Conservation (phyloP, 495 filamentous ascomycete genomes). For the Penicillium bialowiezense region DNA sequence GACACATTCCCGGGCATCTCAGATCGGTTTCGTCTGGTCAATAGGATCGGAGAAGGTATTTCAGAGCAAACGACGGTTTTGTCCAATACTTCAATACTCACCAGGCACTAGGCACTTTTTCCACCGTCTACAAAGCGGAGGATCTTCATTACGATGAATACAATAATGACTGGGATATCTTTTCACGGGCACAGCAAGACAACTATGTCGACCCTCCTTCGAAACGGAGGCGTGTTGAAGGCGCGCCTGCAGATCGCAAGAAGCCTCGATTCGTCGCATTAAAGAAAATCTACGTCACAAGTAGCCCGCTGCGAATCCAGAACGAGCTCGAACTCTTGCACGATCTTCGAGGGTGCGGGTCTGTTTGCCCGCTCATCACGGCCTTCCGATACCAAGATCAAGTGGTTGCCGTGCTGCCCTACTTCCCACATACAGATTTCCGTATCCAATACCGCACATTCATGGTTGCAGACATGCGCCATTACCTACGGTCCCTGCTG, state of each 20-base stretch:
- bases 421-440: conserved; percentile 94
- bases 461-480: conserved; percentile 74
- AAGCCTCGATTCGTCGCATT: conserved; percentile 82
- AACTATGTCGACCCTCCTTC: conserved; percentile 59
- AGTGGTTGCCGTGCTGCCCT: conserved; percentile 90
- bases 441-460: conserved; percentile 91
- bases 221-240: conserved; percentile 42
- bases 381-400: conserved; percentile 93
- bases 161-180: conserved; percentile 81
- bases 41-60: conserved; percentile 96
- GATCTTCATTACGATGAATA: conserved; percentile 85
- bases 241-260: conserved; percentile 30
- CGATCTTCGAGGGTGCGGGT: conserved; percentile 74
- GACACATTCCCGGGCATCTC: conserved; percentile 79
- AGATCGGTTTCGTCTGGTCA: conserved; percentile 81
- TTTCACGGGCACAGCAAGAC: conserved; percentile 56
- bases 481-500: conserved; percentile 89
- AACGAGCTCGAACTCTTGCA: conserved; percentile 98
- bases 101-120: conserved; percentile 76
- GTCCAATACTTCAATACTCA: conserved; percentile 13
- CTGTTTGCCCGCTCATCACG: conserved; percentile 93
- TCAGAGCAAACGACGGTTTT: too few relatives aligned
- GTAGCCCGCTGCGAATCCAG: conserved; percentile 85
- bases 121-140: conserved; percentile 97
- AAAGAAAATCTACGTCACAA: conserved; percentile 99